A percentile compares a stretch with the other conserved stretches of the same genome.
These are phyloP conservation scores for Allantophomopsis cytisporea DNA, from an alignment of 2,329 filamentous ascomycete species.

Conservation along the genomic window DNA sequence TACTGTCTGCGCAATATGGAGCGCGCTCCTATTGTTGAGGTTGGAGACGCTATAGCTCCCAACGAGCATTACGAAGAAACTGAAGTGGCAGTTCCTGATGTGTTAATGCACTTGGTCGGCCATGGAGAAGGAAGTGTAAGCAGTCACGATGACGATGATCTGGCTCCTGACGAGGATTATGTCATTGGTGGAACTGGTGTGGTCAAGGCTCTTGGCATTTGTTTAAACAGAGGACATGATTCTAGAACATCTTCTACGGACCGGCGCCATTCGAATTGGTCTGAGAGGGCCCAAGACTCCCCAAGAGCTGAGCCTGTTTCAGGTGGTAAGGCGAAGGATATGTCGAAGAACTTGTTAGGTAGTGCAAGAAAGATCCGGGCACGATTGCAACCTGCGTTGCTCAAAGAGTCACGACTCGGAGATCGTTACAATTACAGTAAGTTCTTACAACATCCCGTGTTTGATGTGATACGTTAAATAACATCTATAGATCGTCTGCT, in stretches of 20 bases:
- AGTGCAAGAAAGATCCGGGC: constrained; percentile 81
- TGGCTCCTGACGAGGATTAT: constrained; percentile 82
- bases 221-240: constrained; percentile 64
- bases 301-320: constrained; percentile 22
- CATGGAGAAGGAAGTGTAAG: constrained; percentile 36
- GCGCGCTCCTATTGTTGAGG: constrained; percentile 53
- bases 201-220: constrained; percentile 85
- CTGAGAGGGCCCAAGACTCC: constrained; percentile 29
- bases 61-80: constrained; percentile 26
- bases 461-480: constrained; percentile 6
- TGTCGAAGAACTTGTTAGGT: constrained; percentile 79
- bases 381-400: constrained; percentile 71
- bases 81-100: constrained; percentile 59
- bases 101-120: constrained; percentile 77
- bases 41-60: constrained; percentile 26
- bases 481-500: constrained; percentile 49
- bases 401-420: constrained; percentile 54
- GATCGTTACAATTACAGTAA: constrained; percentile 70
- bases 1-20: constrained; percentile 92
- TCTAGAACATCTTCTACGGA: constrained; percentile 27
- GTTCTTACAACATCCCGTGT: constrained; percentile 17
- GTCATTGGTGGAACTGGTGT: constrained; percentile 93
- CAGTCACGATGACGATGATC: constrained; percentile 45
- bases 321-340: constrained; percentile 66
- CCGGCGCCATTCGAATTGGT: constrained; percentile 9